phyloP scores from a whole-genome alignment of 2,329 filamentous ascomycete genomes.

The Didymella pomorum region DNA sequence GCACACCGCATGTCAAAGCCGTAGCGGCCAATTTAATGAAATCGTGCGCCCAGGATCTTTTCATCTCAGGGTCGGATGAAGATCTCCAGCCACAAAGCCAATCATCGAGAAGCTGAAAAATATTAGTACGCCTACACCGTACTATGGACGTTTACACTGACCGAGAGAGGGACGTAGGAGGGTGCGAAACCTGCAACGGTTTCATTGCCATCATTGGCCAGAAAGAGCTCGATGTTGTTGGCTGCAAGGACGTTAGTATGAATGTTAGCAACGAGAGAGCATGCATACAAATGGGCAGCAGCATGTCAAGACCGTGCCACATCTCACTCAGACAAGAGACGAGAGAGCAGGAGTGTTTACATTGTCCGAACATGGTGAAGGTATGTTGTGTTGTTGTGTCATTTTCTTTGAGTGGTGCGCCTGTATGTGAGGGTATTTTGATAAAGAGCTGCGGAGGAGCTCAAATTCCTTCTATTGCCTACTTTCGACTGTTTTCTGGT shows the following conservation, averaged over 20 bases:
- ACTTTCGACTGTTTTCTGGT: background rate
- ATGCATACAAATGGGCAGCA: background rate
- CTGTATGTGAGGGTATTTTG: background rate
- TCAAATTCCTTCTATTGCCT: background rate
- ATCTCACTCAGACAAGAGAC: background rate
- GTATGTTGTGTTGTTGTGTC: background rate
- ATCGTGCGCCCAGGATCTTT: background rate
- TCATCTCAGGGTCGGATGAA: background rate
- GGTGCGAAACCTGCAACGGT: background rate
- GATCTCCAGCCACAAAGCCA: background rate
- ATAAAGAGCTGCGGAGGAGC: background rate
- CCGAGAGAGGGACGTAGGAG: too few relatives aligned
- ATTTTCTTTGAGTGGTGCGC: background rate
- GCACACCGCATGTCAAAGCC: background rate
- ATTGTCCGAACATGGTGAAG: background rate
- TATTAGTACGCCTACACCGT: background rate
- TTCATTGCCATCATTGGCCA: too few relatives aligned
- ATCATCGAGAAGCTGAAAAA: background rate
- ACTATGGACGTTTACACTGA: background rate
- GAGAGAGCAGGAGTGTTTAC: background rate
- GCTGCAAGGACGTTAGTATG: background rate
- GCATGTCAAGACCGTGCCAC: background rate
- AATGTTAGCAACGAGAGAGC: background rate
- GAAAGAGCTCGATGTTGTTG: background rate
- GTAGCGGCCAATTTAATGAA: background rate